phyloP scores from a whole-genome alignment of 1,284 basidiomycete species.

The Austropuccinia psidii region DNA sequence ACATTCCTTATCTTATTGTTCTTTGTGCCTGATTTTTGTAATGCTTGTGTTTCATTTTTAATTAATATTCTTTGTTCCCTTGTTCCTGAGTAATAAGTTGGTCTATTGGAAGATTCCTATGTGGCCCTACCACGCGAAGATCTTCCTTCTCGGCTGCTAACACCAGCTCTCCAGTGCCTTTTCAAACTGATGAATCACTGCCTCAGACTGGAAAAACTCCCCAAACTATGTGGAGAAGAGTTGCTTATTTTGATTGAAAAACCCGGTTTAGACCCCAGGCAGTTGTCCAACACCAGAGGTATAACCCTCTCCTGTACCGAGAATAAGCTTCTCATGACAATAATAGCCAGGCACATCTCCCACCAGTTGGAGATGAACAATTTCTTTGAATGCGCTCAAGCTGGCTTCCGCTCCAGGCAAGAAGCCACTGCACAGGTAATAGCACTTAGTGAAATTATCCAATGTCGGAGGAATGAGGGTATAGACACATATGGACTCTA shows the following conservation, averaged over 20 bases:
- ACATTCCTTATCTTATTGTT: too few species aligned
- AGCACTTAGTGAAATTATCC: neutral
- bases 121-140: neutral
- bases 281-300: neutral
- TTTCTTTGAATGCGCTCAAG: constrained; percentile 9
- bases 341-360: neutral
- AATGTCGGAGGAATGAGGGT: neutral
- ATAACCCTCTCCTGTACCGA: constrained; percentile 6
- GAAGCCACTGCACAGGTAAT: constrained; percentile 5
- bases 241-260: neutral
- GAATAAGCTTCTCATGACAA: neutral
- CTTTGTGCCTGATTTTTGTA: too few species aligned
- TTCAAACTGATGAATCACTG: neutral
- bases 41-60: too few species aligned
- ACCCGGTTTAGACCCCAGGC: neutral
- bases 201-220: neutral
- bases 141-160: neutral
- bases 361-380: neutral
- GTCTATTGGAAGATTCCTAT: neutral
- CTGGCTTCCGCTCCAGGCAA: neutral
- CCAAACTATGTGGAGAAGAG: neutral
- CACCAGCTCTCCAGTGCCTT: neutral
- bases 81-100: too few species aligned
- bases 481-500: neutral
- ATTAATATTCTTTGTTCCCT: too few species aligned